phyloP scores from a whole-genome alignment of 805 yeast genomes.

The Kodamaea nitidulidarum region DNA sequence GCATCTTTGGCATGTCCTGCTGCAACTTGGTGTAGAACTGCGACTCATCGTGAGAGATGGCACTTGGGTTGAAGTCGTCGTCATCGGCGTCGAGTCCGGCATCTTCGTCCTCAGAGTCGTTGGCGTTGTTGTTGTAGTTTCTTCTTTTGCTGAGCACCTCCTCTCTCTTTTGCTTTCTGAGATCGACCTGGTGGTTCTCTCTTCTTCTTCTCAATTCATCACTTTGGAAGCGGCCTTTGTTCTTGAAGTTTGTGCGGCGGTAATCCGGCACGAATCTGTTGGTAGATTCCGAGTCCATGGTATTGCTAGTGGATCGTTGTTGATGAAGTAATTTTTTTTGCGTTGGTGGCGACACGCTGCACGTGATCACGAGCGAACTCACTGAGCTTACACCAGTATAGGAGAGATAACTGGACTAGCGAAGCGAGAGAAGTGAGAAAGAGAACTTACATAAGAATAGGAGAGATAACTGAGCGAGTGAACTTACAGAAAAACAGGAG shows the following conservation, averaged over 20 bases:
- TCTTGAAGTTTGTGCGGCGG: conserved; percentile 93
- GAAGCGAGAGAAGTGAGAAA: no score
- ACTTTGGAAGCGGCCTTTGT: conserved; percentile 87
- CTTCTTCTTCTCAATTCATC: conserved; percentile 98
- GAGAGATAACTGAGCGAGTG: no score
- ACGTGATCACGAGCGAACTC: no score
- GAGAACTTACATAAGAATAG: no score
- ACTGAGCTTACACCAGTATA: no score
- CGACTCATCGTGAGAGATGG: conserved; percentile 41
- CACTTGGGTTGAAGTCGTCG: conserved; percentile 28
- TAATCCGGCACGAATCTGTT: conserved; percentile 92
- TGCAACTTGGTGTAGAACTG: conserved; percentile 39
- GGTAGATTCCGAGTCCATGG: conserved; percentile 73
- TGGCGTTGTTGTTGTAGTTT: conserved; percentile 50
- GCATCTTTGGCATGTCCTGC: conserved; percentile 78
- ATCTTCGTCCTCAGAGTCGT: conserved; percentile 43
- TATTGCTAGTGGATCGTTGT: conserved; percentile 5
- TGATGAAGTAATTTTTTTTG: conserved; percentile 8
- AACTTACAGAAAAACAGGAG: no score
- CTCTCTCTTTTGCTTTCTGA: conserved; percentile 94
- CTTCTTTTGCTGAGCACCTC: conserved; percentile 93
- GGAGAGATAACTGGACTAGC: no score
- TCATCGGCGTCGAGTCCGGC: conserved; percentile 43
- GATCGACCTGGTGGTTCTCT: conserved; percentile 94
- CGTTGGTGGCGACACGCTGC: conserved; percentile 8